Base-by-base conservation (phyloP, 495 filamentous ascomycete species). In the Aspergillus homomorphus region DNA sequence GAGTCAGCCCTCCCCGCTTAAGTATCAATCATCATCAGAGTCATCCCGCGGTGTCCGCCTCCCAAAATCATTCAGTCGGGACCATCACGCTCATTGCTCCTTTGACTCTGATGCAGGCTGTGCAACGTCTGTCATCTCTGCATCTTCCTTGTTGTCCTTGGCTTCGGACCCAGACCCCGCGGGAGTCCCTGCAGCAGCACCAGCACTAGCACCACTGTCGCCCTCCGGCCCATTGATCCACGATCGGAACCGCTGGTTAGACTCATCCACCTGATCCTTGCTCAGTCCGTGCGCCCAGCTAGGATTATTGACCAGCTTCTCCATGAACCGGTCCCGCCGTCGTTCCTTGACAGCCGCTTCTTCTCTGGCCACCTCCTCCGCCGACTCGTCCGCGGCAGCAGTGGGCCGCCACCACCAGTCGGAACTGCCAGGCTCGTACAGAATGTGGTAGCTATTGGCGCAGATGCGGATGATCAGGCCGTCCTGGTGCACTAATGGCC, bases 391-490 rank as follows among this genome's bases (percentile, higher is more conserved):
- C 15, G 49, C 19, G 3, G 72, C 56, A 0, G 64, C 62, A 1
- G 58, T 67, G 12, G 77, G 74, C 16, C 77, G 78, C 66, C 77
- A 80, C 67, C 81, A 82, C 73, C 80, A 84, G 60, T 88, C 86
- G 57, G 75, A 71, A 38, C 88, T 92, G 12, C 79, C 77, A 10
- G 86, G 83, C 60, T 88, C 83, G 75, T 89, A 96, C 21, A 90
- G 78, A 61, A 92, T 85, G 61, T 89, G 87, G 69, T 90, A 94
- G 52, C 84, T 90, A 65, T 90, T 89, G 43, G 92, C 85, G 63
- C 85, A 89, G 67, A 96, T 90, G 20, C 88, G 80, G 42, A 95
- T 80, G 22, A 86, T 80, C 24, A 96, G 76, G n/a, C 87, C 84
- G 62, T 96, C 92, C 44, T 86, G 73, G 64, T 84, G 85, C 19